Conservation (phyloP, 345 rosid species). For the Gossypium turneri region DNA sequence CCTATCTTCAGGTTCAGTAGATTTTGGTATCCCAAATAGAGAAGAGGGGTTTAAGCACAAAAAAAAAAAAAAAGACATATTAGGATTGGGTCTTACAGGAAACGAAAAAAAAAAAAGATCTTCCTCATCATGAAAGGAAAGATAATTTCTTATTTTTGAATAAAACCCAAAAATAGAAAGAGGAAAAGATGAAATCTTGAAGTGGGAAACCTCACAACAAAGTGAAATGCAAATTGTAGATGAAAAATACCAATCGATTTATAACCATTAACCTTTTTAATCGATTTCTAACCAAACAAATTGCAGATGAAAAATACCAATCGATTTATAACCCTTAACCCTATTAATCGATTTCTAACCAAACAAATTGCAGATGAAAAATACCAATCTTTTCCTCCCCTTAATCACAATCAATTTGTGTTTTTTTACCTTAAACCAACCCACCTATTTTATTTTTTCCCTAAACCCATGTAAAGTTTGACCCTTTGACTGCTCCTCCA, state of each 20-base stretch:
- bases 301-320: not conserved
- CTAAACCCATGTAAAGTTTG: too few species aligned
- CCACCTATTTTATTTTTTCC: too few species aligned
- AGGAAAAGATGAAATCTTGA: not conserved
- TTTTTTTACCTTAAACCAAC: too few species aligned
- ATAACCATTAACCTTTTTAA: too few species aligned
- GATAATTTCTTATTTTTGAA: not conserved
- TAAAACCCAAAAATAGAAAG: not conserved
- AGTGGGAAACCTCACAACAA: not conserved
- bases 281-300: too few species aligned
- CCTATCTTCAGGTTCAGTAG: constrained; percentile 23
- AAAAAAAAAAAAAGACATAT: not conserved
- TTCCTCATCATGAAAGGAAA: not conserved
- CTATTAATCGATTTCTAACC: too few species aligned
- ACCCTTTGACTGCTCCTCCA: too few species aligned
- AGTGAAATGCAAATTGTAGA: not conserved
- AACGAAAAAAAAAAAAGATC: not conserved
- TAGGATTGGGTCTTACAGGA: not conserved
- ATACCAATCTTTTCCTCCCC: too few species aligned
- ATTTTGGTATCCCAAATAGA: constrained; percentile 11
- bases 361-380: too few species aligned
- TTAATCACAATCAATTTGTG: too few species aligned
- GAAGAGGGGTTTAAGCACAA: not conserved
- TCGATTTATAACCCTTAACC: too few species aligned
- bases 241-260: not conserved